Conservation (phyloP, 176 grass and related monocot species). For the Triticum dicoccoides region DNA sequence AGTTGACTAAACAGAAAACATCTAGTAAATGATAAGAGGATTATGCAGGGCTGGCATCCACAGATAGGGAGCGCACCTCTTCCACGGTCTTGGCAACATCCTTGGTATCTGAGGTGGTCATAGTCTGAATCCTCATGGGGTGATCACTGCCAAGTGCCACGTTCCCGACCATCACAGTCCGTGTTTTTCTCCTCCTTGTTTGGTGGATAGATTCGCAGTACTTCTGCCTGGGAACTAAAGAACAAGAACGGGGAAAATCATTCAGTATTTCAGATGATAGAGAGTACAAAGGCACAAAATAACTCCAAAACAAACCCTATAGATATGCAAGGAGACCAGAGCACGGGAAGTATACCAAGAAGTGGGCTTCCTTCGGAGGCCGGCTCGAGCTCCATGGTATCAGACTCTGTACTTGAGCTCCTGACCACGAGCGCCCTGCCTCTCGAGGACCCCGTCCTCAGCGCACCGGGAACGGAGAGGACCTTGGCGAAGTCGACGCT, state of each 20-base stretch:
- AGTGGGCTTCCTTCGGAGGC: conserved; percentile 96
- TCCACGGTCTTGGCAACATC: conserved; percentile 88
- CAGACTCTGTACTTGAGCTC: conserved; percentile 76
- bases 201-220: conserved; percentile 86
- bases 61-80: conserved; percentile 50
- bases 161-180: conserved; percentile 97
- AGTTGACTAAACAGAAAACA: conserved; percentile 7
- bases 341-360: conserved; percentile 50
- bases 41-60: neutral
- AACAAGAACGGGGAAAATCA: conserved; percentile 14
- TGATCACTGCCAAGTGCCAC: conserved; percentile 94
- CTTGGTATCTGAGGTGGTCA: conserved; percentile 98
- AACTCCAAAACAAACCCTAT: neutral
- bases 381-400: conserved; percentile 86
- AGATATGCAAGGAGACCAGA: neutral
- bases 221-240: conserved; percentile 86
- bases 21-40: neutral
- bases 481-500: conserved; percentile 84
- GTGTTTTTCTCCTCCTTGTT: conserved; percentile 87
- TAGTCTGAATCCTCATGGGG: conserved; percentile 93
- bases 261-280: neutral
- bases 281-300: neutral
- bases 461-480: conserved; percentile 25
- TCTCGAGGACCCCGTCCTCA: conserved; percentile 34
- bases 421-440: conserved; percentile 43